A percentile compares a stretch with the other conserved stretches of the same genome.
Evolutionary conservation across 2,329 filamentous ascomycete species (phyloP).

Genomic region (Tolypocladium cylindrosporum): DNA sequence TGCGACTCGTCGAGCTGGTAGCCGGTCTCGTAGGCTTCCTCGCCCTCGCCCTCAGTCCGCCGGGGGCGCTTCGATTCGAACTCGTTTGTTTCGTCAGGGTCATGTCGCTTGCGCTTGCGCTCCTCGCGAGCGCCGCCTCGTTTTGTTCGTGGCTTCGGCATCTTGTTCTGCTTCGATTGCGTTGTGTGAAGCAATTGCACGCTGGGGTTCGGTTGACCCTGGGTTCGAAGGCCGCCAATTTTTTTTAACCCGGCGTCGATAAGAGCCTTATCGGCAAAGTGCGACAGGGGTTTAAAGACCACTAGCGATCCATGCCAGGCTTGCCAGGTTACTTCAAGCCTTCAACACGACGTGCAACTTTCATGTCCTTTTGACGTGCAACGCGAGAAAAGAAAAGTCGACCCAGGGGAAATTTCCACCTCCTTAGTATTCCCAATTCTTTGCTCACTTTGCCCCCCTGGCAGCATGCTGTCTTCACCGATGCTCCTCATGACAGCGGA

Average conservation of each 20-base stretch:
- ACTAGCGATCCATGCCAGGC: not conserved
- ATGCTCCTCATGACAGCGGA: not conserved
- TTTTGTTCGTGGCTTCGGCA: constrained; percentile 35
- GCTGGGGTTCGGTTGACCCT: not conserved
- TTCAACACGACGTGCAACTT: no score
- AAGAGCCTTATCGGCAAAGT: constrained; percentile 4
- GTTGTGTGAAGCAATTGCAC: not conserved
- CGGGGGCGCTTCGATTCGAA: constrained; percentile 15
- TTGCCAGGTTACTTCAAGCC: not conserved
- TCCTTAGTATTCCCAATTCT: no score
- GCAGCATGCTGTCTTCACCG: not conserved
- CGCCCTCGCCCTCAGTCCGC: constrained; percentile 8
- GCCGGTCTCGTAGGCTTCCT: constrained; percentile 4
- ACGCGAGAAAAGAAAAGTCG: no score
- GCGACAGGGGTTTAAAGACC: not conserved
- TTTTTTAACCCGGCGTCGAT: constrained; percentile 5
- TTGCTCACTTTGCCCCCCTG: no score
- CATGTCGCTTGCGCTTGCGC: constrained; percentile 28
- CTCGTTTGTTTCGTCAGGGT: constrained; percentile 12
- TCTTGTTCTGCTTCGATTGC: constrained; percentile 12
- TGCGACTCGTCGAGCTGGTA: constrained; percentile 13
- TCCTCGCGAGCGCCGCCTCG: constrained; percentile 27
- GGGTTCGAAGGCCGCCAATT: not conserved
- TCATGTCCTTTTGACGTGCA: no score
- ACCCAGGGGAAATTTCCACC: no score